Base-by-base conservation (phyloP, 129 eudicot species). In the Flaveria brownii region DNA sequence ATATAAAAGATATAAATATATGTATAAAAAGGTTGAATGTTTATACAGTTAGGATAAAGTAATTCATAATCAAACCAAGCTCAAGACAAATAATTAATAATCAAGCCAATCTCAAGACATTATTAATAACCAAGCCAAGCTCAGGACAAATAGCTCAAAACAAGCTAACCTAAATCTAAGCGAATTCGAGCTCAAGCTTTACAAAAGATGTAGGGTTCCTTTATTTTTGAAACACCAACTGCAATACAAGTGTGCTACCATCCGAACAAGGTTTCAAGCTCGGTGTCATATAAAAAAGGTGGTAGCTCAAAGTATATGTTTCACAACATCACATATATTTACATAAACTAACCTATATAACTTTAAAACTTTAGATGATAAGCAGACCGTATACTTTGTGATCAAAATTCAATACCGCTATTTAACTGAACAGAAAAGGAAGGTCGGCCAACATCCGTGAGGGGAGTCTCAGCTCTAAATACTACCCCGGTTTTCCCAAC, bases 401-500 rank as follows among this genome's bases (percentile, higher is more conserved):
- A 72, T 85, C 82, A 95, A 78, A 95, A 91, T 77, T 95, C 97
- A 8, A 91, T 75, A 28, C 99, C 99, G 39, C 92, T 89, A 83
- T 87, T 95, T 74, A 95, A 80, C 66, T 95, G 97, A 66, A 91
- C 85, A 13, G 99, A 91, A 88, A 91, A 86, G 13, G 90, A 82
- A 51, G 99, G 97, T 73, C 63, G 79, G 17, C 92, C 94, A 64
- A 75, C 82, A 65, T 73, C 73, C 52, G 83, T 88, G 16, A 95
- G 87, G 70, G 99, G 99, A 17, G 92, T 86, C 82, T 95, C 99
- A 26, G 75, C 88, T 85, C 80, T 95, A 9, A 91, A 54, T 15
- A 95, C 99, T 23, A 91, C 67, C 30, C 97, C 97, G 0, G 96
- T 68, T 85, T 81, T 88, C 43, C 98, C 98, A 28, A 89, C 88